Percentiles rank a stretch among this genome's conserved stretches.
phyloP scores from a whole-genome alignment of 2,329 filamentous ascomycete genomes.

The Pestalotiopsis sp. region DNA sequence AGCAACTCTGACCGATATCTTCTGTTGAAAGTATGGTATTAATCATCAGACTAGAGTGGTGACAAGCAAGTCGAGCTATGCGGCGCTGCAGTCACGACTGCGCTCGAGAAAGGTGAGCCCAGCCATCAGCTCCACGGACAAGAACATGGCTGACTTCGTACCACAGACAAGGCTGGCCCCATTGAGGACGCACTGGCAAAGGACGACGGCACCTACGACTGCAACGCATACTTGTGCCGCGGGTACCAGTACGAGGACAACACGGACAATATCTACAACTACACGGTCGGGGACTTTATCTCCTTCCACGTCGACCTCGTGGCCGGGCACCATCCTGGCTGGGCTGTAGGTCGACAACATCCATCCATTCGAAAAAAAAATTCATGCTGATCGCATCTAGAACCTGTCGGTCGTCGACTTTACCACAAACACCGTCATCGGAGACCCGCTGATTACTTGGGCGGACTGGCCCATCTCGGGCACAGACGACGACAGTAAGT shows the following conservation, averaged over 20 bases:
- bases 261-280: conserved; percentile 26
- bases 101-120: not conserved
- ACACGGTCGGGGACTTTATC: conserved; percentile 36
- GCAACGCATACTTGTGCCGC: conserved; percentile 31
- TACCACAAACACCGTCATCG: conserved; percentile 49
- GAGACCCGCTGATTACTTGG: conserved; percentile 48
- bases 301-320: conserved; percentile 41
- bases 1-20: not conserved
- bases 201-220: conserved; percentile 26
- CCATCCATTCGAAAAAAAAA: not conserved
- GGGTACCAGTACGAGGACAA: conserved; percentile 36
- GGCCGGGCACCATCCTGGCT: conserved; percentile 38
- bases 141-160: not conserved
- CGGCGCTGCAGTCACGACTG: conserved; percentile 8
- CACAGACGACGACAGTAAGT: conserved; percentile 36
- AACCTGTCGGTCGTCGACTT: conserved; percentile 54
- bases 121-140: not conserved
- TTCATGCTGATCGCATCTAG: conserved; percentile 24
- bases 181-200: conserved; percentile 29
- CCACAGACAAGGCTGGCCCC: conserved; percentile 26
- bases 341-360: conserved; percentile 23
- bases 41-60: not conserved
- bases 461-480: conserved; percentile 28
- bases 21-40: not conserved
- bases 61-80: conserved; percentile 2